A percentile compares a stretch with the other conserved stretches of the same genome.
These are phyloP conservation scores for Entomortierella chlamydospora DNA, from an alignment of 192 early-diverging fungal species.

Conservation along the genomic window DNA sequence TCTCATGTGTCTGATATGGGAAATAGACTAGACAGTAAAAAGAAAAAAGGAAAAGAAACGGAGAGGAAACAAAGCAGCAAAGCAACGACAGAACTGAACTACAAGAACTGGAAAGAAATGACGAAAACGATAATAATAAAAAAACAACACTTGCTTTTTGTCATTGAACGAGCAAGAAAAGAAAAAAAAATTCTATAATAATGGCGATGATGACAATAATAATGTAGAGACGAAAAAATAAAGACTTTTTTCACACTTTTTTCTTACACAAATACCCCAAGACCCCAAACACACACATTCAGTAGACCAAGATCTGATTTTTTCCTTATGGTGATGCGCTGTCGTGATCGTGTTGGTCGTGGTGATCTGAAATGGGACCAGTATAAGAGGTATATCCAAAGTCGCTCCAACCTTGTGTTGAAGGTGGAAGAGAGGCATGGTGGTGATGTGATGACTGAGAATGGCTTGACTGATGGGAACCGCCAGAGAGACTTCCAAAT, in stretches of 20 bases:
- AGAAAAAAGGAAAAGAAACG: background rate
- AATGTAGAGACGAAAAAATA: no score
- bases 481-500: conserved; percentile 24
- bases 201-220: background rate
- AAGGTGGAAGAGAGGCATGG: conserved; percentile 35
- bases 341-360: conserved; percentile 45
- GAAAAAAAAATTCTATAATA: conserved; percentile 9
- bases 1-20: background rate
- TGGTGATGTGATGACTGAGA: conserved; percentile 26
- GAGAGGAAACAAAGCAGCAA: background rate
- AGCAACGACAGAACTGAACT: background rate
- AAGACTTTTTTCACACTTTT: no score
- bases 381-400: conserved; percentile 41
- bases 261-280: background rate
- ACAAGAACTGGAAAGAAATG: background rate
- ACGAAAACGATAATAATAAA: conserved; percentile 9
- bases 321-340: conserved; percentile 40
- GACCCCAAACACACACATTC: no score
- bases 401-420: conserved; percentile 49
- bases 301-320: background rate
- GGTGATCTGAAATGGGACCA: conserved; percentile 43
- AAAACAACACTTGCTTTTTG: conserved; percentile 6
- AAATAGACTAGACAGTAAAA: background rate
- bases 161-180: conserved; percentile 11
- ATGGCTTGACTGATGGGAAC: conserved; percentile 43